Base-by-base conservation (phyloP, 495 filamentous ascomycete genomes). In the Podospora comata region DNA sequence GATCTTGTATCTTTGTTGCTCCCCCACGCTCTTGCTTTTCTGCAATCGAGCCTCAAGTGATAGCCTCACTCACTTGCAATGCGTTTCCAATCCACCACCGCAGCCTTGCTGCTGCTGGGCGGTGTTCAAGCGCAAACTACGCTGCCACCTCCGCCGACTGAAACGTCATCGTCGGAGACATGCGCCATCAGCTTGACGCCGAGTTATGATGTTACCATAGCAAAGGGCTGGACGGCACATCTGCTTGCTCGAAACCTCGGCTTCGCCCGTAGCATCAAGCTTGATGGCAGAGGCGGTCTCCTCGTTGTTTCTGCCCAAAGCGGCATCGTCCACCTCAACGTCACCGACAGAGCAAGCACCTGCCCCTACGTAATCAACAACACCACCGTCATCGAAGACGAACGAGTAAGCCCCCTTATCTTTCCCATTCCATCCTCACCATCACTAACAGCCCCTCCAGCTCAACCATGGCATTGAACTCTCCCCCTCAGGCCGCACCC, bases 401-500 rank as follows among this genome's bases (percentile, higher is more conserved):
- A 73, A 72, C 26, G 63, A 7, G 55, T 58, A 58, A 7, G n/a
- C 6, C 23, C 18, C 55, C 55, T 18, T n/a, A 9, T 58, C 1
- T 58, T 26, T 18, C 55, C 55, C 54, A 44, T 70, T n/a, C 1
- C 1, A 23, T 58, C 6, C 20, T 60, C 32, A 13, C 54, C 15
- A n/a, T 27, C 2, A 53, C 55, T 68, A 60, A 67, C 20, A n/a
- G n/a, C 23, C 3, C 44, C 20, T 20, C 32, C n/a, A 79, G 77
- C 74, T 83, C 44, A 83, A 76, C 70, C 90, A 93, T 72, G 90
- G 91, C 18, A 82, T 93, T 34, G 84, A 86, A 39, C 71, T 92
- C 28, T 89, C 87, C 2, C 62, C 66, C 4, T 87, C 91, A 73
- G 88, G 88, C 23, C 79, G 73, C 39, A 89, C 84, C 2, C 77